Base-by-base conservation (phyloP, 2,329 filamentous ascomycete species). In the Aspergillus calidoustus region DNA sequence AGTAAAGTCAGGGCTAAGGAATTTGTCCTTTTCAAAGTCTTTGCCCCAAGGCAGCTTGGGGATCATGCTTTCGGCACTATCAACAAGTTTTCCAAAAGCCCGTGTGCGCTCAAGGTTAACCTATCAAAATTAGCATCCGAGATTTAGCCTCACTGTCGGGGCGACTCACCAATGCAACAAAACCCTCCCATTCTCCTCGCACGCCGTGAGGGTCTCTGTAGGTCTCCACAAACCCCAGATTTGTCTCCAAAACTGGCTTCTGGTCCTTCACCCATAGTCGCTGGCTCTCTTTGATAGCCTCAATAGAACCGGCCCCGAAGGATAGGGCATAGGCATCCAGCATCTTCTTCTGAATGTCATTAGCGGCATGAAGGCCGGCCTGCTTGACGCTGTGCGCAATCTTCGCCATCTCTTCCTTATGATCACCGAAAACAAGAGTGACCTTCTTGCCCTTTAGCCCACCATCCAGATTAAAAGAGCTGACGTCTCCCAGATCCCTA, bases 11-110 rank as follows among this genome's bases (percentile, higher is more conserved):
- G 95, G 95, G 56, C 92, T 94, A 41, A 96, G 80, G 78, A 99
- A 99, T 72, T 91, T 93, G 81, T 97, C 93, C 79, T 98, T 98
- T 75, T 99, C 95, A 68, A 98, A 99, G 0, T 92, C 91, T 51
- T 86, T 85, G 41, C 83, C 82, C 95, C 95, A 99, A 0, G 95
- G 95, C 15, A 99, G 82, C 64, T 96, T 87, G 7, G 93, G 92
- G 55, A 99, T 97, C 74, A 97, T 89, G 50, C 83, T 82, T 11
- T 93, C 90, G 0, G 95, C 93, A 28, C 89, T 89, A 22, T 89
- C 84, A 4, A 98, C 95, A 1, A 98, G 86, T 68, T 91, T 89
- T 7, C 90, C 90, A 73, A 98, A 98, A 1, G 93, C 92, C 61
- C 86, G 86, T 1, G 94, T 99, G 22, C 94, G 89, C 76, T 97